Evolutionary conservation across 1,284 basidiomycete genomes (phyloP), one percentile per base, ranked within the genome.

Genomic region (Athelia sp.): DNA sequence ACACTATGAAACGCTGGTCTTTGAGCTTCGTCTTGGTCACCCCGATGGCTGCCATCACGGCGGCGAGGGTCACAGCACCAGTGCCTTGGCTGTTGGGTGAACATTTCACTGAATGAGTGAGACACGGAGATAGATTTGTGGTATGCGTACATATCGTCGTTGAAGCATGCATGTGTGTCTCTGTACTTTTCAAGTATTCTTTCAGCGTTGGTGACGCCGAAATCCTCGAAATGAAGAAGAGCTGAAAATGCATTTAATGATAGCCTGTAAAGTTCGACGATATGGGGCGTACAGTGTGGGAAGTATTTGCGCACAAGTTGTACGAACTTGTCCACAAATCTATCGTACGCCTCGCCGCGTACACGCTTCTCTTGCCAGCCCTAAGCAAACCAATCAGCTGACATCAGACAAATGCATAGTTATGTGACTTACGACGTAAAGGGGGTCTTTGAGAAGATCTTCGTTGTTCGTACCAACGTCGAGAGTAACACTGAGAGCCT

Each of bases 381-480:
- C 83, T 87, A 56, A 11, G 15, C 32, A 34, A 26, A n/a, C 23
- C 36, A 3, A 29, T 22, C 14, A 19, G 17, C 14, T 11, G 2
- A 49, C 26, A 15, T 18, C n/a, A 19, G 34, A 21, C 13, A 13
- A 29, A 40, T 21, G 9, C n/a, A n/a, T n/a, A n/a, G n/a, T n/a
- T n/a, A n/a, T n/a, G n/a, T n/a, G 18, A 69, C 77, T 26, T 62
- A 84, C 82, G 13, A 89, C 81, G 57, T 90, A 88, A 11, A 88
- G 73, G 4, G 69, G 69, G 54, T 89, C 85, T 21, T 79, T 72
- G 21, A 87, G 60, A 0, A 87, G 69, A 1, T 71, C 59, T 52
- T 84, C 70, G 59, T 91, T 91, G 61, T 90, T 74, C 0, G 89
- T 92, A 13, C 90, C 89, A 18, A 91, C 87, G 58, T 92, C 89